Conservation (phyloP, 163 green algal genomes). For the Coccomyxa subellipsoidea region DNA sequence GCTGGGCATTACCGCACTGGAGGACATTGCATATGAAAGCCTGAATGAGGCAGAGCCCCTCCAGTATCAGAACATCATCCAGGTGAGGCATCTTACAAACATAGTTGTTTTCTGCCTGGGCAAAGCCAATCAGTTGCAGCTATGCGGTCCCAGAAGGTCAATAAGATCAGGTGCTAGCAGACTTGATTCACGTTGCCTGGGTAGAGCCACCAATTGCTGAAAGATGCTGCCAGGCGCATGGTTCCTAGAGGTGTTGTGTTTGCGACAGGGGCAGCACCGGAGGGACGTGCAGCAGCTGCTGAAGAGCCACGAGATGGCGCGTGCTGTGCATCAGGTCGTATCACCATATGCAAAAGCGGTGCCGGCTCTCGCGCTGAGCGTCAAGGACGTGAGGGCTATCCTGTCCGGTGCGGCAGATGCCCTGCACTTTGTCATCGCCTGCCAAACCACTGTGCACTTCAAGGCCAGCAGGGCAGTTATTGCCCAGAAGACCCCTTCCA, state of each 20-base stretch:
- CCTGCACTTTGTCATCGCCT: slow-evolving; percentile 45
- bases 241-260: too few relatives aligned
- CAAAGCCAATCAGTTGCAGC: too few relatives aligned
- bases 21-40: slow-evolving; percentile 45
- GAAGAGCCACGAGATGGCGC: slow-evolving; percentile 23
- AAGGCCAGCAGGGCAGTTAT: not conserved
- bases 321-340: slow-evolving; percentile 21
- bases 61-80: not conserved
- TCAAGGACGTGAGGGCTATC: not conserved
- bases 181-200: too few relatives aligned
- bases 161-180: too few relatives aligned
- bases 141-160: too few relatives aligned
- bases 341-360: slow-evolving; percentile 12
- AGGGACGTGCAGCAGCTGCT: slow-evolving; percentile 25
- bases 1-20: slow-evolving; percentile 43
- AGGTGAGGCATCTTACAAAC: not conserved
- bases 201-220: too few relatives aligned
- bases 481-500: not conserved
- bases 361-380: slow-evolving; percentile 13
- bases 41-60: slow-evolving; percentile 26
- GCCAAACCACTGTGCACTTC: slow-evolving; percentile 36
- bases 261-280: not conserved
- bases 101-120: too few relatives aligned
- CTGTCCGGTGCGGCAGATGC: slow-evolving; percentile 23
- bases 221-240: too few relatives aligned